Evolutionary conservation across 441 rosid species (phyloP).

Genomic region (Hypseocharis bilobata): DNA sequence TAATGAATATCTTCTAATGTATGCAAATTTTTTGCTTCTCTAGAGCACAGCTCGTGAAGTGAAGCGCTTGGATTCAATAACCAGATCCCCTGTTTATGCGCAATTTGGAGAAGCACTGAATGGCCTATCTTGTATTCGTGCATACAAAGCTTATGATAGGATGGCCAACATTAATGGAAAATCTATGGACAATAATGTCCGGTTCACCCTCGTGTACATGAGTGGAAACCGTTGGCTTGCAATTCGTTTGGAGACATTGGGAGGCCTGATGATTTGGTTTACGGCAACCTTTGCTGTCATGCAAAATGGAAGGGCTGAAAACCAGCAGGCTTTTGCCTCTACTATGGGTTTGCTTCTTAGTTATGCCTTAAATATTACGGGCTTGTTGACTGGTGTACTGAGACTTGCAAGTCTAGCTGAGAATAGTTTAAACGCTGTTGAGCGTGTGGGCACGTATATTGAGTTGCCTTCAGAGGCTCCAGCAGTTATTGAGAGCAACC

Average conservation of each 20-base stretch:
- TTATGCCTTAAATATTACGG: constrained; percentile 73
- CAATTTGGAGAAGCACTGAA: constrained; percentile 89
- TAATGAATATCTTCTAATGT: constrained; percentile 1
- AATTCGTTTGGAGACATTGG: constrained; percentile 76
- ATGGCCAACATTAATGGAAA: constrained; percentile 78
- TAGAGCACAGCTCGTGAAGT: constrained; percentile 91
- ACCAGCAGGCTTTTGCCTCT: constrained; percentile 72
- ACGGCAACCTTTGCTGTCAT: constrained; percentile 87
- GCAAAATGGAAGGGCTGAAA: constrained; percentile 70
- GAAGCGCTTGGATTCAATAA: constrained; percentile 75
- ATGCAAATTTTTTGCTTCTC: constrained; percentile 16
- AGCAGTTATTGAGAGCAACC: constrained; percentile 49
- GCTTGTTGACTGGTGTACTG: constrained; percentile 61
- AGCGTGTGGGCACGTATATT: constrained; percentile 71
- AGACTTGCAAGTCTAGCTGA: constrained; percentile 88
- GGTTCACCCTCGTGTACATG: constrained; percentile 66
- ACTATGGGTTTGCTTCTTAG: constrained; percentile 92
- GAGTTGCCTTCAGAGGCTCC: constrained; percentile 88
- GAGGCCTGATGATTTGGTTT: constrained; percentile 90
- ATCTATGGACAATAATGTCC: constrained; percentile 76
- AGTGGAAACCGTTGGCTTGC: constrained; percentile 80
- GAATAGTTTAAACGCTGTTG: constrained; percentile 81
- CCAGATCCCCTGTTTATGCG: constrained; percentile 88
- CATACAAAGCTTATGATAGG: constrained; percentile 79
- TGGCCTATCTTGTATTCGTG: constrained; percentile 74